These are phyloP conservation scores for Yamadazyma aaseri DNA, from an alignment of 1,139 yeast species.

Conservation along the genomic window DNA sequence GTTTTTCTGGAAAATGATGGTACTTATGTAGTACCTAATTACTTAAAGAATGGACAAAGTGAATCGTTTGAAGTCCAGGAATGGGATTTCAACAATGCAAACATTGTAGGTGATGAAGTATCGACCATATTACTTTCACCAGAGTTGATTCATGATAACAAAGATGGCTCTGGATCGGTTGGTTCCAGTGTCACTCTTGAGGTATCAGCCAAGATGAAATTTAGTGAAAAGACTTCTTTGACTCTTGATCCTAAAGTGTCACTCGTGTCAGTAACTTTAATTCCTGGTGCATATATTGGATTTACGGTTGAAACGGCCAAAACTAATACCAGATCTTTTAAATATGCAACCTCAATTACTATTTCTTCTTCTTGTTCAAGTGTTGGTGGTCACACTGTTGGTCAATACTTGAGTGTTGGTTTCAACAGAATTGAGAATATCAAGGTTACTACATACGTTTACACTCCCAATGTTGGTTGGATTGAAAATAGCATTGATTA, in stretches of 20 bases:
- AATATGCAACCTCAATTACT: constrained; percentile 6
- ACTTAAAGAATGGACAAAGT: not conserved
- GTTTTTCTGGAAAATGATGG: constrained; percentile 7
- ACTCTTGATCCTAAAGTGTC: constrained; percentile 3
- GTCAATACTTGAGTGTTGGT: constrained; percentile 8
- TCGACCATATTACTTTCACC: constrained; percentile 9
- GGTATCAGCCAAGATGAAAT: constrained; percentile 5
- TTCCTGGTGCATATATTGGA: constrained; percentile 9
- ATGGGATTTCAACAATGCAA: constrained; percentile 12
- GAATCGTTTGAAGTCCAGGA: constrained; percentile 8
- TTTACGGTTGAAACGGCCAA: constrained; percentile 4
- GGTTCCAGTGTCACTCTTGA: constrained; percentile 7
- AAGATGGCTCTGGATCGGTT: constrained; percentile 14
- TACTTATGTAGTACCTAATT: constrained; percentile 8
- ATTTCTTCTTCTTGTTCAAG: constrained; percentile 11
- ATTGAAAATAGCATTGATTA: not conserved
- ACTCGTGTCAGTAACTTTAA: constrained; percentile 3
- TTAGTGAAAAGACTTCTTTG: constrained; percentile 2
- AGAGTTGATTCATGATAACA: constrained; percentile 9
- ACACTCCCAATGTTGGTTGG: not conserved
- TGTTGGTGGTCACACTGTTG: constrained; percentile 11
- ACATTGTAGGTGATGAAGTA: not conserved
- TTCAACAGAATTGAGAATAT: constrained; percentile 9
- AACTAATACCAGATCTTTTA: constrained; percentile 3
- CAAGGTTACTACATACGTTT: constrained; percentile 4